Percentiles rank a stretch among this genome's conserved stretches.
phyloP scores from a whole-genome alignment of 2,329 filamentous ascomycete genomes.

The Dactylellina parvicollis region DNA sequence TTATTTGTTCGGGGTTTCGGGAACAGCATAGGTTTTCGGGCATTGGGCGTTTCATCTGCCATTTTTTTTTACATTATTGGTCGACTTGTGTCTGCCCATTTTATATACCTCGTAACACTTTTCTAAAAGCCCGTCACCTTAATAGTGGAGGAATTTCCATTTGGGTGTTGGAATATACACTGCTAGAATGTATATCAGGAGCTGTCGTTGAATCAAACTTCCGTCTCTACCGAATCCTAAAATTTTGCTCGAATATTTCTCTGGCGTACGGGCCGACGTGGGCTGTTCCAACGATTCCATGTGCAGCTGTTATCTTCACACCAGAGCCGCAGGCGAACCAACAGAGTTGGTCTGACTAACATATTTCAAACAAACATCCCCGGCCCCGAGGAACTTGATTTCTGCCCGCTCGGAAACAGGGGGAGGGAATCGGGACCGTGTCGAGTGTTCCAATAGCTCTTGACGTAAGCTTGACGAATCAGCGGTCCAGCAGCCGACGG shows the following conservation, averaged over 20 bases:
- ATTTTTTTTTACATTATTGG: conserved; percentile 52
- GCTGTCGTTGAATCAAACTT: conserved; percentile 47
- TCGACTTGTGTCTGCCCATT: conserved; percentile 38
- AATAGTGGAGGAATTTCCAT: conserved; percentile 44
- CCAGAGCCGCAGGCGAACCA: no score
- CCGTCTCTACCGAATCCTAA: neutral
- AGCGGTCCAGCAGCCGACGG: no score
- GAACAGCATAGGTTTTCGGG: conserved; percentile 40
- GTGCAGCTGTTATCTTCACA: no score
- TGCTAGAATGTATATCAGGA: conserved; percentile 50
- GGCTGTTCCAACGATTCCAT: neutral
- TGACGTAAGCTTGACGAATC: no score
- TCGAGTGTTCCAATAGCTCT: no score
- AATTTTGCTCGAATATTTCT: neutral
- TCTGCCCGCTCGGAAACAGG: no score
- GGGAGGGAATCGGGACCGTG: no score
- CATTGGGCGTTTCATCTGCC: conserved; percentile 52
- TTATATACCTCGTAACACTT: conserved; percentile 44
- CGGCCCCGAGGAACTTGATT: no score
- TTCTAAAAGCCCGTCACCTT: conserved; percentile 38
- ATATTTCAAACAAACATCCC: no score
- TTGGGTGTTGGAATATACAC: conserved; percentile 37
- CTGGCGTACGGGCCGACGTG: neutral
- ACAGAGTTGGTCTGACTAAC: no score
- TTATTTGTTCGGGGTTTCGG: conserved; percentile 13